A percentile compares a stretch with the other conserved stretches of the same genome.
phyloP scores from a whole-genome alignment of 2,329 filamentous ascomycete species.

The Alternaria consortialis region DNA sequence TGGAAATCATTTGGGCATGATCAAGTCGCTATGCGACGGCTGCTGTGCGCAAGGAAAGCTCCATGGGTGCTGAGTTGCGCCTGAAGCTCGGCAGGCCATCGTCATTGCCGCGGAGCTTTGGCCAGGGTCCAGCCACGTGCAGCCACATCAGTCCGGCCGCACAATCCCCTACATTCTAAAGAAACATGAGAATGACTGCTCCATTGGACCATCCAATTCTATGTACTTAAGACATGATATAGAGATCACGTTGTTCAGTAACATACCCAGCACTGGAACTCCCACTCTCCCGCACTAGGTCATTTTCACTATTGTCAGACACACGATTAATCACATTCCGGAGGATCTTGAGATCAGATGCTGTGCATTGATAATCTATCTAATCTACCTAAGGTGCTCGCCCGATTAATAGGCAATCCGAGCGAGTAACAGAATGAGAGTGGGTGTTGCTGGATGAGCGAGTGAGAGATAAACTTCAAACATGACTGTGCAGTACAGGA shows the following conservation, averaged over 20 bases:
- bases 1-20: conserved; percentile 23
- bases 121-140: conserved; percentile 29
- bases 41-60: conserved; percentile 28
- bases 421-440: conserved; percentile 23
- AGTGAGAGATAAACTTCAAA: conserved; percentile 19
- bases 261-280: too few relatives aligned
- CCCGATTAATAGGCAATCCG: conserved; percentile 19
- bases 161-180: too few relatives aligned
- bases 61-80: conserved; percentile 24
- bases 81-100: conserved; percentile 26
- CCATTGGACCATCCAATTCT: too few relatives aligned
- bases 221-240: too few relatives aligned
- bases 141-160: conserved; percentile 1
- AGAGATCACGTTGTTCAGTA: too few relatives aligned
- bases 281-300: too few relatives aligned
- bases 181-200: too few relatives aligned
- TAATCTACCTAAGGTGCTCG: conserved; percentile 24
- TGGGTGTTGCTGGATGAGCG: conserved; percentile 23
- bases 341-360: conserved; percentile 3
- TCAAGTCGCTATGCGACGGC: conserved; percentile 29
- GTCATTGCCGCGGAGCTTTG: conserved; percentile 36
- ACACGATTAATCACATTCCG: neutral
- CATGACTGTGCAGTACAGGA: conserved; percentile 15
- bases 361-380: conserved; percentile 18
- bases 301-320: neutral